Base-by-base conservation (phyloP, 352 stramenopile genomes). In the Phytophthora melonis region DNA sequence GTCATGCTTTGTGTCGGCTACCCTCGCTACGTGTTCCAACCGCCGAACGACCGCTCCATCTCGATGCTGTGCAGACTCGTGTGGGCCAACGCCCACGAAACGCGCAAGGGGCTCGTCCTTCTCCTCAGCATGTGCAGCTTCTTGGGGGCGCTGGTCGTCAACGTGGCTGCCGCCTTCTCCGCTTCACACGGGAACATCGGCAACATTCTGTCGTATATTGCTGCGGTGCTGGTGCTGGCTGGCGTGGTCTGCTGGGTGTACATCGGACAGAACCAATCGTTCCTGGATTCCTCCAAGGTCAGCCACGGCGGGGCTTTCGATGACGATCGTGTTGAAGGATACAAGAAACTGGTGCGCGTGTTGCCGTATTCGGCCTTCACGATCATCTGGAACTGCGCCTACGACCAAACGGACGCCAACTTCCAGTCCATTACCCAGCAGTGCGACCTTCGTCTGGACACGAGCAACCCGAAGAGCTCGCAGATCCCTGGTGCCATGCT, bases 401-500 rank as follows among this genome's bases (percentile, higher is more conserved):
- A 27, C 23, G 23, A 27, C 23, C 23, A 27, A 27, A 27, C 23
- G 23, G 23, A 27, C 23, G 23, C 75, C 75, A 90, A 90, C 72
- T 87, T 86, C 71, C 83, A 90, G 71, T 73, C 78, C 3, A 90
- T 90, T 67, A 83, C 80, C 1, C 83, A 90, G 70, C 83, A 90
- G 67, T 82, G 75, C 52, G 83, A 90, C 58, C 60, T 87, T 53
- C 83, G 83, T 59, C 74, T 80, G 49, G 69, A 66, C 64, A 57
- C 55, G 9, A 73, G 59, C 34, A 55, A 67, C 19, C 66, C 62
- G 11, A 41, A 82, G 39, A 75, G 74, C 58, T 75, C 53, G 1
- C 81, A 89, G 65, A 72, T 89, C 21, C 72, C 81, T 19, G 81
- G 81, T 34, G 76, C 81, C 27, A 79, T 80, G 57, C 64, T 89